A percentile compares a stretch with the other conserved stretches of the same genome.
Conservation (phyloP, 2,329 filamentous ascomycete species). For the Remersonia thermophila region DNA sequence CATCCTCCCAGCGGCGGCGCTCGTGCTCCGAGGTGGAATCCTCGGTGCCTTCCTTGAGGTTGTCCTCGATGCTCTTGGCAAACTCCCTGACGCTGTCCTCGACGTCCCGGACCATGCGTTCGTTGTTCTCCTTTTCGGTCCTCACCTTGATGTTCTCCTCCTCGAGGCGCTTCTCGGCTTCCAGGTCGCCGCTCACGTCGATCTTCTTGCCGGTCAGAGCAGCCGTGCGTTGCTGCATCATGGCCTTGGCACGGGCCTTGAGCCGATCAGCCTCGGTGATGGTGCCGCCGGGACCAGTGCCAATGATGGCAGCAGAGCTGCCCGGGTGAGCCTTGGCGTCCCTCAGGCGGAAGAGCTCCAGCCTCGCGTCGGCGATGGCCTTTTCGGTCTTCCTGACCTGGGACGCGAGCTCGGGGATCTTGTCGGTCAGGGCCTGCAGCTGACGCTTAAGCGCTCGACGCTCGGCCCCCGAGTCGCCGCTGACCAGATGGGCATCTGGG, state of each 20-base stretch:
- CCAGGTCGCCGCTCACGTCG: conserved; percentile 58
- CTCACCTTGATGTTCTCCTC: conserved; percentile 73
- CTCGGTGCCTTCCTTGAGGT: conserved; percentile 66
- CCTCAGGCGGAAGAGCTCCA: conserved; percentile 85
- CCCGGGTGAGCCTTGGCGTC: conserved; percentile 86
- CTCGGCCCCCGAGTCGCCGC: conserved; percentile 77
- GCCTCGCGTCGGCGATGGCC: conserved; percentile 77
- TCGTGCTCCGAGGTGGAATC: conserved; percentile 78
- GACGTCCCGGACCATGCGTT: conserved; percentile 91
- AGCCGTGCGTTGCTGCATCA: conserved; percentile 97
- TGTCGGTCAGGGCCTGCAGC: conserved; percentile 77
- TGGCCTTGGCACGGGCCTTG: conserved; percentile 88
- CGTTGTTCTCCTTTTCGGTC: conserved; percentile 84
- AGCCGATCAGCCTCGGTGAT: conserved; percentile 90
- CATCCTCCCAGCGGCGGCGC: conserved; percentile 88
- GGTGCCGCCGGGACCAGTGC: conserved; percentile 79
- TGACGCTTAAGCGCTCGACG: conserved; percentile 76
- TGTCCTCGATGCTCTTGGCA: conserved; percentile 71
- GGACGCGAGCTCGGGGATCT: conserved; percentile 82
- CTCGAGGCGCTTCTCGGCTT: conserved; percentile 74
- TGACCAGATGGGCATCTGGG: conserved; percentile 59
- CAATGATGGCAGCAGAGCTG: conserved; percentile 69
- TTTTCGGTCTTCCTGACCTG: conserved; percentile 84
- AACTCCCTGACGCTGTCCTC: conserved; percentile 93
- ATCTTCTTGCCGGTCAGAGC: conserved; percentile 78